Conservation (phyloP, 148 eudicot genomes). For the Rhododendron mucronatum region DNA sequence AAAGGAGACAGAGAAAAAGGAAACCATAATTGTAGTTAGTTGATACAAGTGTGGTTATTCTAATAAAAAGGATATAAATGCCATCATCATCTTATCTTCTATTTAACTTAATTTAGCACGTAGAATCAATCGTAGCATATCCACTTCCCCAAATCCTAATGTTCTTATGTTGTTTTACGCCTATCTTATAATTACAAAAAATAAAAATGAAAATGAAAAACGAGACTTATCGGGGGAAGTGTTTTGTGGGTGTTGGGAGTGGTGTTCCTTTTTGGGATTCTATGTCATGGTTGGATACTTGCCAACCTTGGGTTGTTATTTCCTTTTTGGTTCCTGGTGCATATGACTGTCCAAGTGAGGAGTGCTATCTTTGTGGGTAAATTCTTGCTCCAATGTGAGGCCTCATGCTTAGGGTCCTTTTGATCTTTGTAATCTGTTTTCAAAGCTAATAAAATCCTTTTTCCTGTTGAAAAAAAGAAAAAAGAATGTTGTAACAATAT, state of each 20-base stretch:
- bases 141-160: background rate
- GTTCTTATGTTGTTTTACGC: background rate
- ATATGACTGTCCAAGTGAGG: background rate
- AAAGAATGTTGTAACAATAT: background rate
- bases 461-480: background rate
- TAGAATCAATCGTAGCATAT: background rate
- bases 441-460: background rate
- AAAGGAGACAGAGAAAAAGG: background rate
- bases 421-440: background rate
- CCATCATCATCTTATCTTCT: background rate
- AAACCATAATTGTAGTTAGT: too few species aligned
- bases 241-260: background rate
- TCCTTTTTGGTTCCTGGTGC: background rate
- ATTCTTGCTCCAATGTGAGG: background rate
- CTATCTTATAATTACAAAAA: background rate
- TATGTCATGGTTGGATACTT: background rate
- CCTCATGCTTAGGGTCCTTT: background rate
- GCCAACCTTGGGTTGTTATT: background rate
- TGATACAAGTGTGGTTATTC: background rate
- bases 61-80: background rate
- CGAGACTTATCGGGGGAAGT: background rate
- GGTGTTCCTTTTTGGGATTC: background rate
- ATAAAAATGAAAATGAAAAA: too few species aligned
- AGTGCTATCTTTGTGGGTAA: background rate
- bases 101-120: too few species aligned